phyloP scores from a whole-genome alignment of 2,329 filamentous ascomycete genomes.

The Fusarium dlaminii region DNA sequence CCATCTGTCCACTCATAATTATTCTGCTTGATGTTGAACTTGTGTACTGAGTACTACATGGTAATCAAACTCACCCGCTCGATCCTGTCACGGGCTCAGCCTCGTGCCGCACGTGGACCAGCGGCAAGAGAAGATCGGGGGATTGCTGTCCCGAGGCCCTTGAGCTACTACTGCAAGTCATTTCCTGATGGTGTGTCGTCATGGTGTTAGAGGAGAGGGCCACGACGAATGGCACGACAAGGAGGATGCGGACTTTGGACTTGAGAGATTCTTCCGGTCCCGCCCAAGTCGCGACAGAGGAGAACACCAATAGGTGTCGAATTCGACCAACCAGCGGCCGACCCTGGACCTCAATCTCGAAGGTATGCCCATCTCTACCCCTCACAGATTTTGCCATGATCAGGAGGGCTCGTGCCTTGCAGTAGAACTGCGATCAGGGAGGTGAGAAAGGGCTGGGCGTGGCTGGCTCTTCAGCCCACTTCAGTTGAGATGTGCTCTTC shows the following conservation, averaged over 20 bases:
- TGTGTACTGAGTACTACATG: background rate
- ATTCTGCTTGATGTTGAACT: constrained; percentile 1
- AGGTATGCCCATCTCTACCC: constrained; percentile 8
- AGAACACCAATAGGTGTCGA: background rate
- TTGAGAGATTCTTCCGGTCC: constrained; percentile 3
- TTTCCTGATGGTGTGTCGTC: constrained; percentile 21
- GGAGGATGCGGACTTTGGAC: background rate
- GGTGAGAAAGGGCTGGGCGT: background rate
- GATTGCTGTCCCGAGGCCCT: constrained; percentile 2
- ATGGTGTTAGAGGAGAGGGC: constrained; percentile 14
- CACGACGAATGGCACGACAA: background rate
- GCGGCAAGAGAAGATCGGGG: background rate
- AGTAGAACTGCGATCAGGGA: constrained; percentile 23
- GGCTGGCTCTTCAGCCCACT: constrained; percentile 18
- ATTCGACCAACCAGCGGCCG: constrained; percentile 27
- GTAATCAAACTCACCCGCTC: constrained; percentile 30
- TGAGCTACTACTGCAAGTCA: constrained; percentile 39
- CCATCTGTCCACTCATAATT: background rate
- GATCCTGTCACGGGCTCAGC: constrained; percentile 26
- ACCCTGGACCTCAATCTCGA: constrained; percentile 3
- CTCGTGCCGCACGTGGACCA: constrained; percentile 27
- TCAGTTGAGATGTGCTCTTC: constrained; percentile 26
- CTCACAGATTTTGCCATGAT: constrained; percentile 20
- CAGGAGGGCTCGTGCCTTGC: constrained; percentile 35
- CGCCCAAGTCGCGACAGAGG: constrained; percentile 4